phyloP scores from a whole-genome alignment of 179 eudicot species.

The Dionaea muscipula region DNA sequence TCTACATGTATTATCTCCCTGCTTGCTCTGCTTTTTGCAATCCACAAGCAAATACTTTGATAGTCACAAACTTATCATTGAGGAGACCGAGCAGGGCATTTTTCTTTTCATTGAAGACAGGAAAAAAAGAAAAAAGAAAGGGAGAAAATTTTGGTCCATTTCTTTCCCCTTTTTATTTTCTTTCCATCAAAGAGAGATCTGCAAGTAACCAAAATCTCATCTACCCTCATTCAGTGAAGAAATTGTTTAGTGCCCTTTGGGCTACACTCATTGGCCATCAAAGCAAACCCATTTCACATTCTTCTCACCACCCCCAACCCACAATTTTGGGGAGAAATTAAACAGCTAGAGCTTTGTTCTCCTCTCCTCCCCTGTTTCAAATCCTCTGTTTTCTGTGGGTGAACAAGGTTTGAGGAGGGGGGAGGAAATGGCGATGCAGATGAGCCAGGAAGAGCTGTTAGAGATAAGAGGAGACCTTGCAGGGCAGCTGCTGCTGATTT shows the following conservation, averaged over 20 bases:
- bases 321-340: too few species aligned
- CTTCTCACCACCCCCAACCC: background rate
- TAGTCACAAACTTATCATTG: too few species aligned
- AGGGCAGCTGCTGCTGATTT: constrained; percentile 23
- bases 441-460: constrained; percentile 17
- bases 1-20: background rate
- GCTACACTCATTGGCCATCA: background rate
- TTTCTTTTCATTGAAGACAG: background rate
- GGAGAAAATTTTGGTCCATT: too few species aligned
- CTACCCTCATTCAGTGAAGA: too few species aligned
- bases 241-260: too few species aligned
- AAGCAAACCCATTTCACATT: background rate
- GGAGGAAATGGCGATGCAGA: constrained; percentile 24
- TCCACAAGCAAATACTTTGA: too few species aligned
- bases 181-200: background rate
- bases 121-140: too few species aligned
- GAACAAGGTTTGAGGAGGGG: background rate
- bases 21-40: background rate
- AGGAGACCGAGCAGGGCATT: too few species aligned
- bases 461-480: constrained; percentile 28
- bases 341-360: too few species aligned
- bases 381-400: background rate
- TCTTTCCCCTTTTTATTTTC: too few species aligned
- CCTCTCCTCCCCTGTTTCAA: background rate
- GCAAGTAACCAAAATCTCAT: background rate